Evolutionary conservation across 2,329 filamentous ascomycete genomes (phyloP), one percentile per base, ranked within the genome.

Genomic region (Aquanectria penicillioides): DNA sequence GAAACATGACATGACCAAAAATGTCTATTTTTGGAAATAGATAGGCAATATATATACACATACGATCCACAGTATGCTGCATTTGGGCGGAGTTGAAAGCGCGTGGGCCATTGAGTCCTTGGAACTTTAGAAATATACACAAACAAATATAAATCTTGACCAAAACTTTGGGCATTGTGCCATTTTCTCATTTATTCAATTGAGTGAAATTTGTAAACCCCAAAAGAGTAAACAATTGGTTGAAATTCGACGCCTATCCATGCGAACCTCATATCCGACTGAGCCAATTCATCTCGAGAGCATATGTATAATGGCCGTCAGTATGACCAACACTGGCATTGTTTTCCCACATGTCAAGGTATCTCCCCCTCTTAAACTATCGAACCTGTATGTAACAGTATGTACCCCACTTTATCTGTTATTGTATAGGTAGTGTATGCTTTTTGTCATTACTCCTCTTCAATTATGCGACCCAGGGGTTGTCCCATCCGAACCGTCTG

Each of bases 401-500:
- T 46, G 47, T 34, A n/a, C 26, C 41, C 31, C 36, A 37, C 9
- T 59, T 57, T 59, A 40, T 38, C 10, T 34, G 26, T 48, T 57
- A 44, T 44, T 59, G 48, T 67, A 48, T 48, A 57, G n/a, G n/a
- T n/a, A n/a, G n/a, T n/a, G n/a, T n/a, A n/a, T n/a, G n/a, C n/a
- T n/a, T n/a, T n/a, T 26, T 20, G n/a, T 9, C 29, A 57, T 28
- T 18, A 28, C 52, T 69, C 77, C 62, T 78, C 76, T 36, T 87
- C 85, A 28, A 87, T 81, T 10, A 97, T 89, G 71, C 84, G 88
- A 1, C 94, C 95, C 58, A 99, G 75, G 7, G 90, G 88, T 79
- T 99, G 85, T 3, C 95, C 95, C 79, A 98, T 90, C 80, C 93
- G 93, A 61, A 99, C 87, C 69, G 83, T 91, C 80, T 94, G 91